Base-by-base conservation (phyloP, 192 early-diverging fungal genomes). In the Bifiguratus adelaidae region DNA sequence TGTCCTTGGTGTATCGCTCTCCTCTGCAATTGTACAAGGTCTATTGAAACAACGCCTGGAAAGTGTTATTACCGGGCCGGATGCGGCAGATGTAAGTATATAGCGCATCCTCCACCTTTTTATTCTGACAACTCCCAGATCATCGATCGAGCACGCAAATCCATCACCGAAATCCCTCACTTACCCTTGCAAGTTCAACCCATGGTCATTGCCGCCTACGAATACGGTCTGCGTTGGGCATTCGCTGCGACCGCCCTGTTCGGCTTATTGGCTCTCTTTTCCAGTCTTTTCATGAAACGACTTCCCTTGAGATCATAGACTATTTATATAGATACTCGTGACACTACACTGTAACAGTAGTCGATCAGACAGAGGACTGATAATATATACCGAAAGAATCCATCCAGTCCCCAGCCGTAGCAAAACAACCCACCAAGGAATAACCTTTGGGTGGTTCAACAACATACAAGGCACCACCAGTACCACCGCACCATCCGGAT, bases 401-500 rank as follows among this genome's bases (percentile, higher is more conserved):
- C 34, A 81, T 54, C 69, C 71, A 80, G 33, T 30, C 30, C 8
- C 53, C 63, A 24, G 72, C 66, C 41, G 73, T 67, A n/a, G 67
- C 77, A 33, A 62, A 68, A 11, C 79, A 9, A 32, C 80, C 77
- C 48, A 71, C 59, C 63, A 80, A 56, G 43, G 55, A 28, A 56
- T 76, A 68, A 6, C 64, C 71, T 4, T 49, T 27, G 3, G 80
- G 80, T 26, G 67, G 58, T 46, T 59, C 49, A n/a, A 82, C 27
- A 5, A 66, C 33, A n/a, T 52, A 55, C 13, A 47, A 44, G 24
- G 32, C 53, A 1, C 79, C 79, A 28, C 75, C 72, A 2, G 15
- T 50, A 13, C 74, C 67, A 50, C 80, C 80, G 43, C 56, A 64
- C 80, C 80, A 83, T 12, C 57, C 69, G 43, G 55, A 66, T 8